Percentiles rank a stretch among this genome's conserved stretches.
phyloP scores from a whole-genome alignment of 371 early-diverging fungal genomes.

The Rhizopus microsporus region DNA sequence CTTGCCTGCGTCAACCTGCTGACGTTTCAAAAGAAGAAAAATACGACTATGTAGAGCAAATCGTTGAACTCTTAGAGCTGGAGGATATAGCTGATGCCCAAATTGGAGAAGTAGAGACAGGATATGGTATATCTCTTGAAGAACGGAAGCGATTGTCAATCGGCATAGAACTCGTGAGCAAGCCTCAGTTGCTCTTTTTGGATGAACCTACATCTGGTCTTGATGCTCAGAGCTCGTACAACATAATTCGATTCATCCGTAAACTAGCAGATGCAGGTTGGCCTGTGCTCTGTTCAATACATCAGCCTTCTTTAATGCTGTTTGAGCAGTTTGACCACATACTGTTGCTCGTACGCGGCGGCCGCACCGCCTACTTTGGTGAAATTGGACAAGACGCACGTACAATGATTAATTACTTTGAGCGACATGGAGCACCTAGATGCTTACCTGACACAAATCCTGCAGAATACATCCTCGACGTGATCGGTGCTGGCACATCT shows the following conservation, averaged over 20 bases:
- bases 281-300: conserved; percentile 63
- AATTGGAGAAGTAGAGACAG: conserved; percentile 47
- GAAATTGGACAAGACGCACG: conserved; percentile 52
- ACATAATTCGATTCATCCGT: conserved; percentile 64
- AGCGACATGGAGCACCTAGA: conserved; percentile 44
- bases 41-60: conserved; percentile 59
- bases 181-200: conserved; percentile 72
- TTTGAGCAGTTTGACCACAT: conserved; percentile 68
- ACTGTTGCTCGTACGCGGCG: conserved; percentile 71
- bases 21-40: conserved; percentile 54
- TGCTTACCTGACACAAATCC: conserved; percentile 52
- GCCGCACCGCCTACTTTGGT: conserved; percentile 57
- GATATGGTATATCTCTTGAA: conserved; percentile 58
- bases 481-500: conserved; percentile 49
- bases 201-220: conserved; percentile 84
- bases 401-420: conserved; percentile 57
- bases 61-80: conserved; percentile 63
- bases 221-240: conserved; percentile 66
- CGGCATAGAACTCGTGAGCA: conserved; percentile 71
- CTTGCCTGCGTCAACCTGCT: conserved; percentile 61
- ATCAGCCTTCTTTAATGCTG: conserved; percentile 65
- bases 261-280: conserved; percentile 58
- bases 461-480: conserved; percentile 39
- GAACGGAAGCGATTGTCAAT: conserved; percentile 69
- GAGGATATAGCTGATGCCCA: conserved; percentile 52